Percentiles rank a stretch among this genome's conserved stretches.
phyloP scores from a whole-genome alignment of 192 early-diverging fungal genomes.

The Spinellus fusiger region DNA sequence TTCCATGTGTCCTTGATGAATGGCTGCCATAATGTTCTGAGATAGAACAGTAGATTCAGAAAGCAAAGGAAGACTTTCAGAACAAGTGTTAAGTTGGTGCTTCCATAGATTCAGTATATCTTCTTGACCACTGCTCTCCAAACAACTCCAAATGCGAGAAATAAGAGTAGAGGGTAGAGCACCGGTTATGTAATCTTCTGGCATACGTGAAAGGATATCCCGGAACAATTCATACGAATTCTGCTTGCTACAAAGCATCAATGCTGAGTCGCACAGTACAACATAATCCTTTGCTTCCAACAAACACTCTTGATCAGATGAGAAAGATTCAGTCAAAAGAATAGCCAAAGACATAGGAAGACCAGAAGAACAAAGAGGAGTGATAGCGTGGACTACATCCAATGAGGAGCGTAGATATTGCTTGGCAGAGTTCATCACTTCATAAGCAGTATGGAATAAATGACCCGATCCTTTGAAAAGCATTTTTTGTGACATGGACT shows the following conservation, averaged over 20 bases:
- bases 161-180: neutral
- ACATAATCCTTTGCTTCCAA: no score
- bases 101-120: neutral
- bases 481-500: constrained; percentile 3
- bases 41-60: neutral
- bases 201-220: no score
- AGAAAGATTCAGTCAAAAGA: neutral
- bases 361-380: neutral
- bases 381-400: neutral
- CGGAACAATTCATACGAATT: no score
- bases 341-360: constrained; percentile 3
- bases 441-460: constrained; percentile 6
- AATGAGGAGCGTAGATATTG: neutral
- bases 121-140: neutral
- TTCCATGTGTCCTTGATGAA: constrained; percentile 9
- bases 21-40: constrained; percentile 14
- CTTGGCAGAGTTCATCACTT: neutral
- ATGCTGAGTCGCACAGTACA: no score
- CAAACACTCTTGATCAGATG: no score
- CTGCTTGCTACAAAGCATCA: no score
- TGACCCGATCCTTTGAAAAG: constrained; percentile 13
- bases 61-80: neutral
- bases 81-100: neutral
- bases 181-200: no score
- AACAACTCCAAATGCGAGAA: neutral